Conservation (phyloP, 2,329 filamentous ascomycete genomes). For the Nigrograna mackinnonii region DNA sequence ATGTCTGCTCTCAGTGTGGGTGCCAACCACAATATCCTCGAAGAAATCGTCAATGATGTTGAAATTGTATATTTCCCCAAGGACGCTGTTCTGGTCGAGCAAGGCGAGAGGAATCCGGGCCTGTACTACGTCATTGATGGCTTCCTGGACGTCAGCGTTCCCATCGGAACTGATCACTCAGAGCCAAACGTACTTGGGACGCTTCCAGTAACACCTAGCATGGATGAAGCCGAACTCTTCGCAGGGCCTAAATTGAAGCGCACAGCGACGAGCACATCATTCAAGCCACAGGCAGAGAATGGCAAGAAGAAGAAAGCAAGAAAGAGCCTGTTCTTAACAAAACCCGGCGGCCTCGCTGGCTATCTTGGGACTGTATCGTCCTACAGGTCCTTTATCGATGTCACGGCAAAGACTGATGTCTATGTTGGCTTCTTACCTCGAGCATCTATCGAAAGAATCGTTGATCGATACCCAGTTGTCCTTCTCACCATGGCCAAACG, state of each 20-base stretch:
- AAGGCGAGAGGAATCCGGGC: constrained; percentile 94
- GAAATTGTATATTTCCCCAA: constrained; percentile 98
- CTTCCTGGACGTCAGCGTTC: constrained; percentile 92
- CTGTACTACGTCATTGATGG: constrained; percentile 98
- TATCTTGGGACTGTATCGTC: constrained; percentile 95
- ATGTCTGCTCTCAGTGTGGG: constrained; percentile 56
- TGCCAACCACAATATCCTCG: constrained; percentile 67
- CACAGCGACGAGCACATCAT: constrained; percentile 24
- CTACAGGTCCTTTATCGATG: constrained; percentile 94
- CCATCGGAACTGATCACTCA: constrained; percentile 64
- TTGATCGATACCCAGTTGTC: constrained; percentile 89
- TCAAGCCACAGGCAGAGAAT: constrained; percentile 30
- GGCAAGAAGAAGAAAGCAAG: constrained; percentile 55
- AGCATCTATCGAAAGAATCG: constrained; percentile 83
- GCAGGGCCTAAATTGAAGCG: constrained; percentile 27
- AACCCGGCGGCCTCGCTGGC: constrained; percentile 90
- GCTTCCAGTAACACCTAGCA: constrained; percentile 33
- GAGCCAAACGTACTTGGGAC: constrained; percentile 50
- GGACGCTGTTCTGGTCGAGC: constrained; percentile 90
- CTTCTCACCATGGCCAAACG: constrained; percentile 95
- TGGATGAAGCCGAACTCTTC: constrained; percentile 42
- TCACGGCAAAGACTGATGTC: constrained; percentile 96
- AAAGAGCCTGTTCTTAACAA: constrained; percentile 84
- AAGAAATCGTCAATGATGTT: constrained; percentile 87
- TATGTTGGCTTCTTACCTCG: constrained; percentile 95